Conservation (phyloP, 1,284 basidiomycete species). For the Cutaneotrichosporon arboriforme region DNA sequence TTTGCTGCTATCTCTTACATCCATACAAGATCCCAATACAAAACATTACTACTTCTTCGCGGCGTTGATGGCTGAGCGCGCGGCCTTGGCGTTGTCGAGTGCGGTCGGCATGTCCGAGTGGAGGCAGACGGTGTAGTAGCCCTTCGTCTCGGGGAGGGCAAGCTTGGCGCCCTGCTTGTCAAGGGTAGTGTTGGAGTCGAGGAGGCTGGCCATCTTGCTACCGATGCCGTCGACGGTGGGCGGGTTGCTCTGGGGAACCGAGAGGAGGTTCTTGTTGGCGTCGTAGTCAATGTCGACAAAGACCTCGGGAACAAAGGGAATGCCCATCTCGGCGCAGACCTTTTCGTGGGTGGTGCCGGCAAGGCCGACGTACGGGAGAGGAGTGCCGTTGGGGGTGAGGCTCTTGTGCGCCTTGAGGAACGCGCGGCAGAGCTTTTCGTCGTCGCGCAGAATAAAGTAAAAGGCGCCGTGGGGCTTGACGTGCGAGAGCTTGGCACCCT, state of each 20-base stretch:
- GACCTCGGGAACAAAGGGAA: conserved; percentile 40
- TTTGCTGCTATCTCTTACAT: no score
- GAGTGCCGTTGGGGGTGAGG: conserved; percentile 19
- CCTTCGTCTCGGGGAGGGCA: conserved; percentile 3
- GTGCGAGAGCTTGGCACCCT: conserved; percentile 31
- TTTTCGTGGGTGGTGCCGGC: conserved; percentile 39
- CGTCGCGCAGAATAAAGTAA: conserved; percentile 37
- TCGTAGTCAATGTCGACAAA: conserved; percentile 39
- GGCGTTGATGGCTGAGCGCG: conserved; percentile 5
- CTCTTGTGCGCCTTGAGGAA: conserved; percentile 34
- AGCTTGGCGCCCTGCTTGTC: conserved; percentile 18
- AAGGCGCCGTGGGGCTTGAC: conserved; percentile 23
- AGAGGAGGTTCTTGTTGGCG: conserved; percentile 27
- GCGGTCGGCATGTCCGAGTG: conserved; percentile 31
- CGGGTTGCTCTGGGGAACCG: conserved; percentile 28
- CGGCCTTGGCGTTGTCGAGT: conserved; percentile 15
- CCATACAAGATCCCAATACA: no score
- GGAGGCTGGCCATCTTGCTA: conserved; percentile 66
- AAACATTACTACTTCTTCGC: conserved; percentile 5
- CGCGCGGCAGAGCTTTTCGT: conserved; percentile 29
- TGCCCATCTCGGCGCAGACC: conserved; percentile 30
- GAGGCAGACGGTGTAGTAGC: conserved; percentile 63
- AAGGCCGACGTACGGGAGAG: conserved; percentile 39
- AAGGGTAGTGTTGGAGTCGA: conserved; percentile 52
- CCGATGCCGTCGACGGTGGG: conserved; percentile 53